Percentiles rank a stretch among this genome's conserved stretches.
Conservation (phyloP, 306 rosid species). For the Malus sylvestris region DNA sequence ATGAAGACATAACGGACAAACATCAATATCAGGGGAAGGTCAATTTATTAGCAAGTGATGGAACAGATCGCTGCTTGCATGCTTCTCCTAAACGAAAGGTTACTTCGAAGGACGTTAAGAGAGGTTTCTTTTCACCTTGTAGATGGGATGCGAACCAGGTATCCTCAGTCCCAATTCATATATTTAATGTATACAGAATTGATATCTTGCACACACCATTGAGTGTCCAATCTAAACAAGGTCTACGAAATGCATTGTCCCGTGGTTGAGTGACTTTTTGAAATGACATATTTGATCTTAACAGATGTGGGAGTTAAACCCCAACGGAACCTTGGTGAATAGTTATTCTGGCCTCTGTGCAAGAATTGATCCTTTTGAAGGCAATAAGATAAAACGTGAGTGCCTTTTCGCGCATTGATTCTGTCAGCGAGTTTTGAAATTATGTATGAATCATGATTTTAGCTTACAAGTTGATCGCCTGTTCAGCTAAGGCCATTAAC, state of each 20-base stretch:
- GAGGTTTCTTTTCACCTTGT: conserved; percentile 71
- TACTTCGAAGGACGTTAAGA: conserved; percentile 49
- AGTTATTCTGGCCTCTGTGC: conserved; percentile 78
- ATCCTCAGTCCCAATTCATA: background rate
- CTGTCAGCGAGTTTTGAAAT: background rate
- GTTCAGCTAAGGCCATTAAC: conserved; percentile 37
- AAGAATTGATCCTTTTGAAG: conserved; percentile 41
- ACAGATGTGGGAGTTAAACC: conserved; percentile 72
- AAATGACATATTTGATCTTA: conserved; percentile 20
- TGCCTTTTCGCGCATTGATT: background rate
- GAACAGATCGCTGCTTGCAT: conserved; percentile 54
- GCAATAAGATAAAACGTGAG: conserved; percentile 20
- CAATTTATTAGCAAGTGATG: conserved; percentile 41
- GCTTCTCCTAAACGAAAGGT: conserved; percentile 58
- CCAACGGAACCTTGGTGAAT: conserved; percentile 68
- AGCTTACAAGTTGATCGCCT: conserved; percentile 20
- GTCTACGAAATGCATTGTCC: background rate
- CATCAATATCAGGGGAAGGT: conserved; percentile 51
- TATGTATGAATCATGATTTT: background rate
- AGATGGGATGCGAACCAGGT: conserved; percentile 74
- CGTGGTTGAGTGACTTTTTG: background rate
- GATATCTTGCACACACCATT: background rate
- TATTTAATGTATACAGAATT: background rate
- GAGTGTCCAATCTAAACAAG: background rate
- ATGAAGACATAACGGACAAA: conserved; percentile 31